Base-by-base conservation (phyloP, 2,329 filamentous ascomycete species). In the Niveomyces coronatus region DNA sequence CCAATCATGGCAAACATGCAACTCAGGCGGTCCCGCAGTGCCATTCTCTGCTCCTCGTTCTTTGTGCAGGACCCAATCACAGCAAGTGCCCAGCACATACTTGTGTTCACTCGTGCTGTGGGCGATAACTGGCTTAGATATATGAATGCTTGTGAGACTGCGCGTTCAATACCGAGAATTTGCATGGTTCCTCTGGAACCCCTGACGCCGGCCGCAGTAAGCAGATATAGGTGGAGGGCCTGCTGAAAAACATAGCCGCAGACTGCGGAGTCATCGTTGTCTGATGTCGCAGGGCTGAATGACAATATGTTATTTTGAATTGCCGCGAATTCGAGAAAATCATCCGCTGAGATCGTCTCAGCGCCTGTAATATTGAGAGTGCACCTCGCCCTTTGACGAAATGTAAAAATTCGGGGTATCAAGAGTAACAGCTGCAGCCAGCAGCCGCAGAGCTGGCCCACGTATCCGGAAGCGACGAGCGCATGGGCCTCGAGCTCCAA, bases 191-290 rank as follows among this genome's bases (percentile, higher is more conserved):
- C 43, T 14, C 45, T 42, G 2, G 29, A 31, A 5, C 47, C 33
- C n/a, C 54, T 49, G 13, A 50, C 50, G 10, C 52, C 56, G 9
- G 60, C 44, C 11, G 60, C 54, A 8, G 28, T 58, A 53, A 54
- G 58, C 2, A 68, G 55, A 29, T 68, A 68, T 1, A 68, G 47
- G 0, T 67, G 46, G 20, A 64, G 56, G 0, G 63, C 63, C 36
- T 67, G 61, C 41, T 67, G 65, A 43, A 64, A 68, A 5, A 68
- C 57, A 4, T 57, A 44, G 0, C 63, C 64, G 0, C 62, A 63
- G 0, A 66, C 47, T 8, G 57, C 56, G 3, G 63, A 58, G 37
- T 65, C 58, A 0, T 49, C 49, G 3, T 49, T 53, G 7, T 62
- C 59, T 0, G 47, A 49, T 1, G 53, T 35, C 19, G 57, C 56